Percentiles rank a stretch among this genome's conserved stretches.
Evolutionary conservation across 106 monocot genomes (phyloP).

Genomic region (Amphibolis antarctica): DNA sequence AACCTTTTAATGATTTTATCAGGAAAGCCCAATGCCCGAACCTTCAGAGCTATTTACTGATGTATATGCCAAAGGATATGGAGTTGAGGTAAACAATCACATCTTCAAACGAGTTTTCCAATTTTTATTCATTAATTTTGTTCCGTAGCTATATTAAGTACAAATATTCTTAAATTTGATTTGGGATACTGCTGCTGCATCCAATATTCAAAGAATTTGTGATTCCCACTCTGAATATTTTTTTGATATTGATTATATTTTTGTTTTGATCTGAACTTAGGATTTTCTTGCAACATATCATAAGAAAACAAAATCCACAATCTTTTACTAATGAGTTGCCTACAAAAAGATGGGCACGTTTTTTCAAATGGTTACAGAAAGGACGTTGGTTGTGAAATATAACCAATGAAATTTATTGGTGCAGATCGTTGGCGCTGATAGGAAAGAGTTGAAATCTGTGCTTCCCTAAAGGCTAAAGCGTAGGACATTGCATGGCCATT

Average conservation of each 20-base stretch:
- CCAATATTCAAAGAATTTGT: neutral
- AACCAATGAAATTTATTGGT: neutral
- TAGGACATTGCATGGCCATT: too few relatives aligned
- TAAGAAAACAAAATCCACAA: too few relatives aligned
- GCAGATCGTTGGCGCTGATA: constrained; percentile 82
- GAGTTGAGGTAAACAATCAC: constrained; percentile 38
- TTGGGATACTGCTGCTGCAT: neutral
- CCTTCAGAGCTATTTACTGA: constrained; percentile 50
- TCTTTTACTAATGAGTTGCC: too few relatives aligned
- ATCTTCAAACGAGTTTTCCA: neutral
- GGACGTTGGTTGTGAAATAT: too few relatives aligned
- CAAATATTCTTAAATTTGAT: neutral
- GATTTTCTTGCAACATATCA: too few relatives aligned
- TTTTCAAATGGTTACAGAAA: too few relatives aligned
- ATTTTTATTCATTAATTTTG: constrained; percentile 3
- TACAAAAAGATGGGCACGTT: too few relatives aligned
- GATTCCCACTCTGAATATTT: neutral
- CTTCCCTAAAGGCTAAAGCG: constrained; percentile 34
- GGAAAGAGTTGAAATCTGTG: constrained; percentile 62
- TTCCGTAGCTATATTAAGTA: neutral
- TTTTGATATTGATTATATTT: too few relatives aligned
- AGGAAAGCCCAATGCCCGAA: constrained; percentile 69
- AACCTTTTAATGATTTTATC: constrained; percentile 8
- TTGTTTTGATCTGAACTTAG: too few relatives aligned
- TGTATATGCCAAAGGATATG: constrained; percentile 53